phyloP scores from a whole-genome alignment of 345 rosid species.

The Arabidopsis suecica region DNA sequence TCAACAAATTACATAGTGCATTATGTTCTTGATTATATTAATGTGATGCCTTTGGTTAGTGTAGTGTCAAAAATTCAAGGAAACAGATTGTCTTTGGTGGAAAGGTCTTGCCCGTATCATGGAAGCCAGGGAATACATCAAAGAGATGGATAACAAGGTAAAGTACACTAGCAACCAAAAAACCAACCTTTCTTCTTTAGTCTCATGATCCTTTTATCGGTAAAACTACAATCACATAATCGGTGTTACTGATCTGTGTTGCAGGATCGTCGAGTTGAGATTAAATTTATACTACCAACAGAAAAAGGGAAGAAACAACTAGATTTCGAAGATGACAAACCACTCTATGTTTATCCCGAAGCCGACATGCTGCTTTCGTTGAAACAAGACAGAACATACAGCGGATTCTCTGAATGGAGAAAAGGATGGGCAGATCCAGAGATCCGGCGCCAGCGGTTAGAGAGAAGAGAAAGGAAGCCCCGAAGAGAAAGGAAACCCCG shows the following conservation, averaged over 20 bases:
- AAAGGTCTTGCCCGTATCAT: constrained; percentile 81
- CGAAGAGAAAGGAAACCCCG: constrained; percentile 29
- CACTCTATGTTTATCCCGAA: constrained; percentile 66
- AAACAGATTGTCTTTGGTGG: constrained; percentile 79
- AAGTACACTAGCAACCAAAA: not conserved
- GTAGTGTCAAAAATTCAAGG: constrained; percentile 64
- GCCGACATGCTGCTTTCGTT: constrained; percentile 77
- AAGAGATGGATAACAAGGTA: constrained; percentile 72
- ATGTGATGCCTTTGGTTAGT: constrained; percentile 35
- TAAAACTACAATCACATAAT: not conserved
- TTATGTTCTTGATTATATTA: constrained; percentile 30
- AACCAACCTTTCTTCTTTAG: not conserved
- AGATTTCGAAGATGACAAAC: constrained; percentile 43
- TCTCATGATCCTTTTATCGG: not conserved
- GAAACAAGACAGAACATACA: constrained; percentile 47
- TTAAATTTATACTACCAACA: constrained; percentile 65
- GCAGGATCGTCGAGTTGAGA: constrained; percentile 79
- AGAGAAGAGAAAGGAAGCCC: constrained; percentile 36
- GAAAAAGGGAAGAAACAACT: constrained; percentile 62
- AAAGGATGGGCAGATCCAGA: constrained; percentile 96
- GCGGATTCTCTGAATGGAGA: constrained; percentile 75
- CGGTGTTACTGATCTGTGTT: constrained; percentile 19
- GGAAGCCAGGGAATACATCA: constrained; percentile 76
- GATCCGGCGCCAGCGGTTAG: constrained; percentile 67
- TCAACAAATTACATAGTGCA: constrained; percentile 12